Conservation (phyloP, 768 basidiomycete genomes). For the Amanita inopinata region DNA sequence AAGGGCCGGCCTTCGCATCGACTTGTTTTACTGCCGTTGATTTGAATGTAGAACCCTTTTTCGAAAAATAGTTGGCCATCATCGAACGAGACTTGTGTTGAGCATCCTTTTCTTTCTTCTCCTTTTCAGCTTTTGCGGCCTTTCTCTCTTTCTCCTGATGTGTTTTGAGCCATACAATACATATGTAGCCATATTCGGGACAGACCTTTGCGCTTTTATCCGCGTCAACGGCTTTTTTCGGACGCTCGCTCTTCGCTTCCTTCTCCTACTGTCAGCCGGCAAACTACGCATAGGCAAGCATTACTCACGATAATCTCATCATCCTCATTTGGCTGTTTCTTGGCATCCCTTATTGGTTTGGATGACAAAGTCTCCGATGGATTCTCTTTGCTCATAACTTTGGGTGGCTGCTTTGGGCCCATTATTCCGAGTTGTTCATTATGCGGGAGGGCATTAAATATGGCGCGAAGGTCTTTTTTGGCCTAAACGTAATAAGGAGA, state of each 20-base stretch:
- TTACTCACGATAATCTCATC: not conserved
- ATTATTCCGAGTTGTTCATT: constrained; percentile 47
- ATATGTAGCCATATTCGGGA: not conserved
- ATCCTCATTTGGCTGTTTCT: constrained; percentile 2
- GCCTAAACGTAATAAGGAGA: constrained; percentile 30
- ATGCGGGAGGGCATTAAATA: constrained; percentile 51
- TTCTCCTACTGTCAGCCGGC: constrained; percentile 1
- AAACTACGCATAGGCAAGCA: not conserved
- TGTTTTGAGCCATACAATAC: not conserved
- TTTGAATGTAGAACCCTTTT: constrained; percentile 31
- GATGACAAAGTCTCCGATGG: not conserved
- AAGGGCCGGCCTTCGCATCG: constrained; percentile 22
- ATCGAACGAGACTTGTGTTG: constrained; percentile 65
- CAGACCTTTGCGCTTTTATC: constrained; percentile 51
- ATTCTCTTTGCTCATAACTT: constrained; percentile 21
- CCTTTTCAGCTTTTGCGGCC: constrained; percentile 57
- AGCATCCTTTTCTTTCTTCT: constrained; percentile 61
- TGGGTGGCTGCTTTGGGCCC: constrained; percentile 34
- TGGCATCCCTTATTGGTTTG: not conserved
- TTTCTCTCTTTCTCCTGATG: constrained; percentile 62
- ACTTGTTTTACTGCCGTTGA: constrained; percentile 17
- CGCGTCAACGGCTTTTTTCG: constrained; percentile 44
- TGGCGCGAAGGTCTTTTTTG: constrained; percentile 39
- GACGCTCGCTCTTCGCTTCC: constrained; percentile 21
- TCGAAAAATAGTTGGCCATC: constrained; percentile 74